phyloP scores from a whole-genome alignment of 2,329 filamentous ascomycete genomes.

The Trichophyton equinum region DNA sequence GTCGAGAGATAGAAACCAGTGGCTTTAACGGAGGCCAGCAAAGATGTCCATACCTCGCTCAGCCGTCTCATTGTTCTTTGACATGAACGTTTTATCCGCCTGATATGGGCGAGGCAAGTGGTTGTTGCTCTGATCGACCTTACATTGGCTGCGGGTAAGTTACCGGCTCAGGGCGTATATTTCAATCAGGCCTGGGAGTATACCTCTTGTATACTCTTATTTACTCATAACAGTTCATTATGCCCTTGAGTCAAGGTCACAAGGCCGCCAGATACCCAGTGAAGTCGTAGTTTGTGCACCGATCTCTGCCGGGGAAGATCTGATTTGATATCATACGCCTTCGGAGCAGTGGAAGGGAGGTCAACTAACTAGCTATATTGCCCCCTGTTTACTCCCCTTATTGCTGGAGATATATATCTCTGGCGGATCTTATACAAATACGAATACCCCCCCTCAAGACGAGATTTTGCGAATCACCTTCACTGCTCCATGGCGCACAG shows the following conservation, averaged over 20 bases:
- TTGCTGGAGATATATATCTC: background rate
- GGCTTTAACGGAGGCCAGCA: background rate
- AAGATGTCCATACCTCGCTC: background rate
- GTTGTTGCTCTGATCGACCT: background rate
- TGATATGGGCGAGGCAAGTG: background rate
- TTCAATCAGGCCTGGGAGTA: background rate
- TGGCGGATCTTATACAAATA: background rate
- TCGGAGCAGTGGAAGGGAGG: background rate
- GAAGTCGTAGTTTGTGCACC: background rate
- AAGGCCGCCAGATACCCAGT: background rate
- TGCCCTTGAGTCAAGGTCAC: background rate
- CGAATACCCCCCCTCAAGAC: background rate
- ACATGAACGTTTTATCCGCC: background rate
- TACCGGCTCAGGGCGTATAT: background rate
- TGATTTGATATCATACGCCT: background rate
- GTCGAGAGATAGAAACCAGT: background rate
- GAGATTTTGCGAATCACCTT: background rate
- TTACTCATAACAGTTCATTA: background rate
- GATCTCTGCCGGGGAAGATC: background rate
- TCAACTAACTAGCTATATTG: no score
- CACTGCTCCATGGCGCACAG: background rate
- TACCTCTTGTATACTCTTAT: background rate
- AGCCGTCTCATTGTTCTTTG: background rate
- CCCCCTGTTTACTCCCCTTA: background rate
- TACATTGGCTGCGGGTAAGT: background rate